Percentiles rank a stretch among this genome's conserved stretches.
Conservation (phyloP, 257 asterid genomes). For the Fraxinus cuspidata region DNA sequence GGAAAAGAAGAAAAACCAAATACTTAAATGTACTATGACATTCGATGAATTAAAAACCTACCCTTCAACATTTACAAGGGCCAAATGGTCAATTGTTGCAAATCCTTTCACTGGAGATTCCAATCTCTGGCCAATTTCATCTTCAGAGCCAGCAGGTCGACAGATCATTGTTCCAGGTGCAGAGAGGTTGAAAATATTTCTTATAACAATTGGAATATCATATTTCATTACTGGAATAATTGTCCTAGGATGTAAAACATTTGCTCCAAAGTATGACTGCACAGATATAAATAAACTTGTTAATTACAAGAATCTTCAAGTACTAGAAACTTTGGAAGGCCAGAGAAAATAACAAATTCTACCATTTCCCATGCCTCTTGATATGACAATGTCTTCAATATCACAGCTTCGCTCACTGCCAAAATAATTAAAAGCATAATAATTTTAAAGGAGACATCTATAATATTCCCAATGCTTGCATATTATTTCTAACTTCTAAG, state of each 20-base stretch:
- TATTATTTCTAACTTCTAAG: neutral
- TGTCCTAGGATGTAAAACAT: conserved; percentile 97
- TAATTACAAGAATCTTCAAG: conserved; percentile 22
- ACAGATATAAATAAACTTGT: conserved; percentile 11
- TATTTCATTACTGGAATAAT: conserved; percentile 96
- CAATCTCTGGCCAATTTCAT: conserved; percentile 48
- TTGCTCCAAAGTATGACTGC: conserved; percentile 99
- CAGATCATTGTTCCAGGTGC: conserved; percentile 95
- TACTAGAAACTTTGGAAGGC: conserved; percentile 23
- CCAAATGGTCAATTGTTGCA: conserved; percentile 97
- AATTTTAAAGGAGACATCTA: conserved; percentile 4
- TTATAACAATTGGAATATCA: conserved; percentile 94
- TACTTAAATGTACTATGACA: neutral
- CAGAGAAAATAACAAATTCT: conserved; percentile 8
- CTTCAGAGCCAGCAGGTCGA: conserved; percentile 45
- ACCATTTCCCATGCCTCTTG: conserved; percentile 99
- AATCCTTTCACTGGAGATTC: conserved; percentile 91
- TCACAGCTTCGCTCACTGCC: conserved; percentile 97
- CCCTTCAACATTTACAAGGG: conserved; percentile 99
- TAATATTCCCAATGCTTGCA: neutral
- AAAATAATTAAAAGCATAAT: conserved; percentile 7
- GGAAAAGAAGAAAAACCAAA: conserved; percentile 5
- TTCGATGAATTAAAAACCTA: conserved; percentile 35
- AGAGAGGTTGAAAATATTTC: conserved; percentile 92
- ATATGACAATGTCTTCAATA: conserved; percentile 79